Evolutionary conservation across 805 yeast genomes (phyloP), one percentile per base, ranked within the genome.

Genomic region (Pichia paraexigua): DNA sequence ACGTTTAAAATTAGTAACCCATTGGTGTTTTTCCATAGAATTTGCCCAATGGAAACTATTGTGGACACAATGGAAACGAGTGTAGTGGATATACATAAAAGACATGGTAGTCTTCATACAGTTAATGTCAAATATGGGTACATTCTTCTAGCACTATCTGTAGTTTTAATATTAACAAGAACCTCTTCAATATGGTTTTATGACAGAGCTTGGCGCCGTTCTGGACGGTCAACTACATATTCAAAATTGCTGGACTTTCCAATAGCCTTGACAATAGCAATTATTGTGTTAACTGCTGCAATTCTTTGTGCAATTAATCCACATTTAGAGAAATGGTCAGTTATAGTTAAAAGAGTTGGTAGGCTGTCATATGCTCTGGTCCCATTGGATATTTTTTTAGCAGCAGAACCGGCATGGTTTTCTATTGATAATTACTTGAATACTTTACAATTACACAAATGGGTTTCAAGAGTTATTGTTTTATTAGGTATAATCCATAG

Each of bases 101-200:
- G 87, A 41, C 88, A 82, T 58, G 80, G 75, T 15, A 62, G 63
- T 25, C 74, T 73, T 40, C 90, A 85, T 60, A 72, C 57, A 50
- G 76, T 76, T 42, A 85, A 85, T 60, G 59, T 82, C 45, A 75
- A 76, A 46, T 85, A 78, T 60, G 94, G 92, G 0, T 78, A 80
- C 58, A 58, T 74, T 13, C 63, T 80, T 0, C 62, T 83, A 8
- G 58, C 68, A 1, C 50, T 78, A 4, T 68, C 82, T 1, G 45
- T 73, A 0, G 44, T 70, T 0, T 78, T 79, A 53, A 52, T 78
- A 0, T 25, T 63, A 0, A 59, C 65, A 24, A 59, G 79, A 13
- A 63, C 63, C n/a, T 45, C 65, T 1, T 55, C 72, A 15, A 62
- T 74, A 41, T 59, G 60, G 37, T 53, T 64, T 12, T 69, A 72